phyloP scores from a whole-genome alignment of 225 moss, liverwort and hornwort species.

The Climacium dendroides region DNA sequence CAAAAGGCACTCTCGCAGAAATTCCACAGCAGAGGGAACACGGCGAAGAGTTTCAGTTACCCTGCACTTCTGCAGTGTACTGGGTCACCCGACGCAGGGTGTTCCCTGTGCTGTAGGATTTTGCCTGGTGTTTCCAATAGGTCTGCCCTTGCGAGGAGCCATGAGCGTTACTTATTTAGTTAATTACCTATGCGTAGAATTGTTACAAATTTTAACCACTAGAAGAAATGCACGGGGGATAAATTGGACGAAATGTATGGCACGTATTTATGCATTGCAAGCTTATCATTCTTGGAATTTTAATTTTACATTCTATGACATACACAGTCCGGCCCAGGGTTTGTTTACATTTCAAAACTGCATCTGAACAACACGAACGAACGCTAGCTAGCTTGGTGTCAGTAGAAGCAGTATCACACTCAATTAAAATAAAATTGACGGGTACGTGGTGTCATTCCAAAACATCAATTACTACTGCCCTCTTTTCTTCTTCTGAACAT shows the following conservation, averaged over 20 bases:
- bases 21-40: not conserved
- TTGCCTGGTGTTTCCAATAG: not conserved
- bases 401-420: not conserved
- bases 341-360: not conserved
- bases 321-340: not conserved
- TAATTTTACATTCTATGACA: not conserved
- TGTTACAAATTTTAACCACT: not conserved
- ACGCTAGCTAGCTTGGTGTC: not conserved
- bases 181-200: no score
- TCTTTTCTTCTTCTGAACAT: not conserved
- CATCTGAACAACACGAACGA: not conserved
- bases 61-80: not conserved
- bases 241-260: not conserved
- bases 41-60: no score
- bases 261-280: no score
- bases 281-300: not conserved
- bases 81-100: not conserved
- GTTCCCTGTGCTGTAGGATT: not conserved
- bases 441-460: not conserved
- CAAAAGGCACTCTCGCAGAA: not conserved
- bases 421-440: not conserved
- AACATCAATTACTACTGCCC: not conserved
- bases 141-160: not conserved
- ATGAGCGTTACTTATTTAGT: not conserved
- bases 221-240: not conserved